Evolutionary conservation across 2,329 filamentous ascomycete species (phyloP), one percentile per base, ranked within the genome.

Genomic region (Neocatenulostroma microsporum): DNA sequence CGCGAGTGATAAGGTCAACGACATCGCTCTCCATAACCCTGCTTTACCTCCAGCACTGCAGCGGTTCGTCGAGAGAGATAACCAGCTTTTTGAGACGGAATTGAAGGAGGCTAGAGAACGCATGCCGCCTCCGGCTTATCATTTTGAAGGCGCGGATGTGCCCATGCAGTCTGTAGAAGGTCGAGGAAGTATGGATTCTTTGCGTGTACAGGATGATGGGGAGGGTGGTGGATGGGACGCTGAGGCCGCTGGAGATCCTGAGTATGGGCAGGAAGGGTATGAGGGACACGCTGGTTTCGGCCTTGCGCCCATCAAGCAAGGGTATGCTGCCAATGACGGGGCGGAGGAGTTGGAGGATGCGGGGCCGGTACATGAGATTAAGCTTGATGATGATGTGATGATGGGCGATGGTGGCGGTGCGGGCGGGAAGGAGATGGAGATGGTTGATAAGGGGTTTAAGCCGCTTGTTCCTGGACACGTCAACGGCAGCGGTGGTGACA

Each of bases 1-100:
- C 51, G 76, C 74, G 14, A 75, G 67, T 47, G 67, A 72, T 39
- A 34, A 45, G 2, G 37, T 38, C 10, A 44, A 38, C 29, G 38
- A 49, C 30, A 39, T 44, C 14, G 30, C 36, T 5, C 21, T 19
- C 8, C 11, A 25, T 17, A 21, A 35, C 5, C 27, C 28, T 5
- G 21, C 12, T 8, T 42, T 57, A 9, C 47, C 50, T 8, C 30
- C 39, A 9, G 36, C 47, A 6, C 39, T 58, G 11, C 38, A 46
- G 15, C 34, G 46, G 4, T 57, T 58, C 40, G 42, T 57, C 33
- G 23, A 42, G 17, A 31, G 40, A 2, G 56, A 59, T 39, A 49
- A 57, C 23, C 36, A 27, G 6, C 39, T 35, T 19, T 53, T 57
- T 40, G 29, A 39, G 4, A 21, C 30, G 7, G 55, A 57, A 14